Conservation (phyloP, 805 yeast genomes). For the Zygotorulaspora florentina region DNA sequence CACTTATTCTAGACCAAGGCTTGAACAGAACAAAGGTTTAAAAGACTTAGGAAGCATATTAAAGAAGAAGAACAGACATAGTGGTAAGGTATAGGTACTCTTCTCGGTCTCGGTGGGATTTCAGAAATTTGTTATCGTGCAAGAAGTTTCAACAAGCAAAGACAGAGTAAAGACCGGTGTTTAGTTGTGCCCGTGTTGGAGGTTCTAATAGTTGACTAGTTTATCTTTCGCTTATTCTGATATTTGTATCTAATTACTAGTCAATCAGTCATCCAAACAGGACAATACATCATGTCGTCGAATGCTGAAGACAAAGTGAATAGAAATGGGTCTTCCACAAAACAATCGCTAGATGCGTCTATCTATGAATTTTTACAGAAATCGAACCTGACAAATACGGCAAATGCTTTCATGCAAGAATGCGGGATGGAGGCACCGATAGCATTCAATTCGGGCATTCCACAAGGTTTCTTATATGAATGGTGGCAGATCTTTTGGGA, state of each 20-base stretch:
- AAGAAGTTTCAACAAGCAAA: not conserved
- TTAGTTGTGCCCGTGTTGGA: not conserved
- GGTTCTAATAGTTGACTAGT: too few relatives aligned
- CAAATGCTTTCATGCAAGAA: conserved; percentile 68
- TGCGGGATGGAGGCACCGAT: conserved; percentile 48
- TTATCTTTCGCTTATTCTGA: not conserved
- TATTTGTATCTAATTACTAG: conserved; percentile 1
- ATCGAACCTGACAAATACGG: conserved; percentile 66
- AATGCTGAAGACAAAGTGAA: not conserved
- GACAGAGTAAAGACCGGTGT: not conserved
- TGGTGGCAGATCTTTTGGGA: conserved; percentile 99
- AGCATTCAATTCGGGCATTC: conserved; percentile 52
- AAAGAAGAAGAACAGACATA: too few relatives aligned
- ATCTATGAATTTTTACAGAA: conserved; percentile 81
- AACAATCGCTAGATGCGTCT: conserved; percentile 71
- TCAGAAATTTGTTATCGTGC: not conserved
- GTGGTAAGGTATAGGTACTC: too few relatives aligned
- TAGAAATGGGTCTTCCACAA: conserved; percentile 18
- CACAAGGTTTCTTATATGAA: conserved; percentile 81
- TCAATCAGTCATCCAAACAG: not conserved
- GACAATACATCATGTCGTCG: not conserved
- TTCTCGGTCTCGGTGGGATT: too few relatives aligned
- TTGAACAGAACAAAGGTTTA: not conserved
- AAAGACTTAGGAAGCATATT: not conserved
- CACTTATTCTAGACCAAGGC: too few relatives aligned